A percentile compares a stretch with the other conserved stretches of the same genome.
These are phyloP conservation scores for Calonectria ilicicola DNA, from an alignment of 2,329 filamentous ascomycete species.

Conservation along the genomic window DNA sequence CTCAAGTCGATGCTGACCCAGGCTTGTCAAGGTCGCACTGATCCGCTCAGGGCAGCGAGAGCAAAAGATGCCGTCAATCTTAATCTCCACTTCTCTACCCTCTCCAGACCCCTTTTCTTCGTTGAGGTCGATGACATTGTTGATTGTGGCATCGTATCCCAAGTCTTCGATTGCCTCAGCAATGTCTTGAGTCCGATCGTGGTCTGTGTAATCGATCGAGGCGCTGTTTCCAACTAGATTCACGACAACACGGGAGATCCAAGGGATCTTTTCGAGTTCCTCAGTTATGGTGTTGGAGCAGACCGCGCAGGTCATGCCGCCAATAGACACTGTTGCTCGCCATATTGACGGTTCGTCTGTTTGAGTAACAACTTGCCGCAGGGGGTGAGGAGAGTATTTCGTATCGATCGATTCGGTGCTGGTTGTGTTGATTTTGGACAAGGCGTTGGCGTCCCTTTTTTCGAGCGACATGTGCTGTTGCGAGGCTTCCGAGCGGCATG, in stretches of 20 bases:
- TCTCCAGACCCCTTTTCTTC: conserved; percentile 52
- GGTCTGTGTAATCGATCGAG: conserved; percentile 64
- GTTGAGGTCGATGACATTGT: conserved; percentile 59
- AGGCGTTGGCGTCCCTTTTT: conserved; percentile 21
- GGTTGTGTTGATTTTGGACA: conserved; percentile 22
- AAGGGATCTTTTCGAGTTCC: conserved; percentile 67
- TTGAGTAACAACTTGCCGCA: conserved; percentile 39
- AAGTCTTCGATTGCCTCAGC: conserved; percentile 68
- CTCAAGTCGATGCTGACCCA: conserved; percentile 61
- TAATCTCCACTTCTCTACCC: conserved; percentile 72
- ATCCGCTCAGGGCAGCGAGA: conserved; percentile 75
- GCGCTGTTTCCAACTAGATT: conserved; percentile 78
- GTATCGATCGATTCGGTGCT: conserved; percentile 18
- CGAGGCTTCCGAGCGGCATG: conserved; percentile 42
- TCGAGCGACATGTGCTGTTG: background rate
- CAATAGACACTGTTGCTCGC: conserved; percentile 69
- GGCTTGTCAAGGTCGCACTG: conserved; percentile 63
- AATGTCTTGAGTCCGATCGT: conserved; percentile 47
- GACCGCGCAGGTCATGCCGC: conserved; percentile 80
- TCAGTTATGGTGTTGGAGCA: conserved; percentile 74
- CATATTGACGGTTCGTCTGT: conserved; percentile 46
- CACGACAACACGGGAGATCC: conserved; percentile 69
- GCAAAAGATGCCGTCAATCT: conserved; percentile 80
- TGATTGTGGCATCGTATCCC: conserved; percentile 74
- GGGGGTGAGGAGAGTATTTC: conserved; percentile 23